Base-by-base conservation (phyloP, 768 basidiomycete genomes). In the Dioszegia crocea region DNA sequence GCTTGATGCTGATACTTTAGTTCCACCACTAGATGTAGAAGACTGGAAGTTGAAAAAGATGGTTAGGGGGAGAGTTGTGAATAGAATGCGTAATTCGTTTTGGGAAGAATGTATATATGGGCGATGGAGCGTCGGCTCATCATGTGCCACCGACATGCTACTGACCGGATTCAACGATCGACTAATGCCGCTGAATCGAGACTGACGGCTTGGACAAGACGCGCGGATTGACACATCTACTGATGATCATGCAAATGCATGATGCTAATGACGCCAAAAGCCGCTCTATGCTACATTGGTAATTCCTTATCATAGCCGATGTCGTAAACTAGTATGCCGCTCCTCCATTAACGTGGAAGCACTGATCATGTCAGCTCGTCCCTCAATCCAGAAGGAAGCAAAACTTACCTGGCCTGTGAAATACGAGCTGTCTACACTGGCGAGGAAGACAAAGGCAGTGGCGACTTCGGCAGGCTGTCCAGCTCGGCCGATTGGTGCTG, bases 401-500 rank as follows among this genome's bases (percentile, higher is more conserved):
- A 30, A 41, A 56, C 61, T 49, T 67, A 68, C 43, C 56, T 70
- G 67, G 38, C 76, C 78, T 38, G 76, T 80, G 53, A 82, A 79
- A 71, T 81, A 82, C 26, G 80, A 79, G 16, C 80, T 80, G 61
- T 82, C 81, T 2, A 76, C 76, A n/a, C 78, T 79, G 10, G 80
- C 79, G 51, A 83, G 76, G 76, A 80, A 83, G 26, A 83, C 81
- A 56, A 80, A 80, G 29, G 76, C 76, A 2, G 82, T 81, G 8
- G 82, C 82, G 17, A 81, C 71, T 64, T 83, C 82, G 45, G 82
- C 73, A 3, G 83, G 83, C 65, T 83, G 82, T 14, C 82, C 82
- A 0, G 81, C 78, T 40, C 83, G 75, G 1, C 79, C 80, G 66
- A 83, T 82, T 3, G 82, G 80, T 0, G 78, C 76, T 57, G 66